These are phyloP conservation scores for Dryadomyces quercus-mongolicae DNA, from an alignment of 2,329 filamentous ascomycete species.

Conservation along the genomic window DNA sequence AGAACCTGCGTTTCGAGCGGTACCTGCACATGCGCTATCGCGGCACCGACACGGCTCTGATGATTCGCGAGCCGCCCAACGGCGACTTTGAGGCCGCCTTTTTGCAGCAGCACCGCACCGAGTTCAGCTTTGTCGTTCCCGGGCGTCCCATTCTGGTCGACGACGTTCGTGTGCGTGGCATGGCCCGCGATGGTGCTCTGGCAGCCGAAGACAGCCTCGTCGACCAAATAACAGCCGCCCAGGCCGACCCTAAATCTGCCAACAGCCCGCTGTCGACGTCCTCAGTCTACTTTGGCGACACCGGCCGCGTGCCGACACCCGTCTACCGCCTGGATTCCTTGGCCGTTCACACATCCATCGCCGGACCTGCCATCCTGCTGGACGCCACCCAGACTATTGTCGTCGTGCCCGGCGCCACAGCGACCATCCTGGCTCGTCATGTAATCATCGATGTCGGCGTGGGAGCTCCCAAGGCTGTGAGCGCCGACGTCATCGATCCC, in stretches of 20 bases:
- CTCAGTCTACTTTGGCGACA: background rate
- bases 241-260: background rate
- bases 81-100: constrained; percentile 43
- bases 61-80: constrained; percentile 42
- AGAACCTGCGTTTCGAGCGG: constrained; percentile 67
- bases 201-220: background rate
- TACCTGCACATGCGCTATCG: constrained; percentile 90
- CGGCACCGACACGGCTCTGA: constrained; percentile 79
- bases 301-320: background rate
- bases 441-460: constrained; percentile 47
- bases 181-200: constrained; percentile 25
- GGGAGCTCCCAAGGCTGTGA: constrained; percentile 50
- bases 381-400: constrained; percentile 61
- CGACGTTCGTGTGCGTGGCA: constrained; percentile 51
- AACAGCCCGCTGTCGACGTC: background rate
- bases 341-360: background rate
- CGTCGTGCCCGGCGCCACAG: constrained; percentile 50
- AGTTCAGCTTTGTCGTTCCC: constrained; percentile 56
- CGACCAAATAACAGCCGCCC: background rate
- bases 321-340: background rate
- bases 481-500: constrained; percentile 33
- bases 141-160: constrained; percentile 61
- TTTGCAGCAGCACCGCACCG: constrained; percentile 54
- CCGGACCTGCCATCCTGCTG: constrained; percentile 53
- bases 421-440: constrained; percentile 55